Evolutionary conservation across 345 rosid genomes (phyloP).

Genomic region (Murraya koenigii): DNA sequence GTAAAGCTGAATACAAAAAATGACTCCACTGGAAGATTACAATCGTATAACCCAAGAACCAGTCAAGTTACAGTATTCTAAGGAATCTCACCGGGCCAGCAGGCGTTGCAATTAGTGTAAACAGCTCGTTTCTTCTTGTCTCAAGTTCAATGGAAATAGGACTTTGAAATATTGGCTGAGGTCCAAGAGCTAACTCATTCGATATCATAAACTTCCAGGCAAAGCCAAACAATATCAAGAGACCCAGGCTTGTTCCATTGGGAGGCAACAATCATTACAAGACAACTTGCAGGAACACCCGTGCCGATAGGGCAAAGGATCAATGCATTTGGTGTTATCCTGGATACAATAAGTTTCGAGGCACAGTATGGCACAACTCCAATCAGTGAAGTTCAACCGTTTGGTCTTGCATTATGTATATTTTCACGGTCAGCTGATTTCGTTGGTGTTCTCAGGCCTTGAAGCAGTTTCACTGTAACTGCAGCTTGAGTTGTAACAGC

Average conservation of each 20-base stretch:
- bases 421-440: slow-evolving; percentile 8
- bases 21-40: too few relatives aligned
- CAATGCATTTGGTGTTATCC: background rate
- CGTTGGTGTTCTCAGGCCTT: slow-evolving; percentile 8
- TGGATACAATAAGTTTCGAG: background rate
- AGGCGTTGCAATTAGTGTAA: slow-evolving; percentile 15
- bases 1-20: too few relatives aligned
- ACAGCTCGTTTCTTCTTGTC: slow-evolving; percentile 7
- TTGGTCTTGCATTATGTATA: background rate
- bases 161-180: slow-evolving; percentile 17
- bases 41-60: too few relatives aligned
- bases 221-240: slow-evolving; percentile 23
- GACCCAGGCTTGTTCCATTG: background rate
- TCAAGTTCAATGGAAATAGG: slow-evolving; percentile 1
- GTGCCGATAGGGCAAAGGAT: slow-evolving; percentile 9
- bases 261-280: slow-evolving; percentile 1
- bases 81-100: slow-evolving; percentile 9
- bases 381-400: slow-evolving; percentile 18
- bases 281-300: too few relatives aligned
- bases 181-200: background rate
- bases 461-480: background rate
- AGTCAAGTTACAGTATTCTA: too few relatives aligned
- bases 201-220: background rate
- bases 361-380: background rate
- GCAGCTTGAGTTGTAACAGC: background rate